Conservation (phyloP, 805 yeast genomes). For the Hanseniaspora occidentalis region DNA sequence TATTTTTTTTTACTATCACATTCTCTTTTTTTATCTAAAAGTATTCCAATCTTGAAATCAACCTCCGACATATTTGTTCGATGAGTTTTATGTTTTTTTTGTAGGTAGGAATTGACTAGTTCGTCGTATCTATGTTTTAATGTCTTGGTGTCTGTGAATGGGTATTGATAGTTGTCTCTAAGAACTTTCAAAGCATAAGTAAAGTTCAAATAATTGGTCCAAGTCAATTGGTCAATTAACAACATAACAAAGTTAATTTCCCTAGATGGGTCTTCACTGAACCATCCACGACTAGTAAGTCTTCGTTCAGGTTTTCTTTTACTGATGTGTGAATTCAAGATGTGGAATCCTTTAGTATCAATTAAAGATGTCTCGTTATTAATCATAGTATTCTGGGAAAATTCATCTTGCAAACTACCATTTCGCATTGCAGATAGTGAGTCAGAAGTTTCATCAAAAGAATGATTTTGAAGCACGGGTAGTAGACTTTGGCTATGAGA, state of each 20-base stretch:
- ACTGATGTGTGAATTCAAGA: not conserved
- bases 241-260: conserved; percentile 3
- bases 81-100: conserved; percentile 2
- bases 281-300: conserved; percentile 6
- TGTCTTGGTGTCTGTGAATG: conserved; percentile 5
- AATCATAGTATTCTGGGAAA: too few relatives aligned
- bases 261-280: conserved; percentile 2
- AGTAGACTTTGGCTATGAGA: too few relatives aligned
- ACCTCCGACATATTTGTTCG: not conserved
- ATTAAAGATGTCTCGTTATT: too few relatives aligned
- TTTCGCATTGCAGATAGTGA: too few relatives aligned
- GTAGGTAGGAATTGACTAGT: conserved; percentile 1
- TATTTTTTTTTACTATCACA: conserved; percentile 3
- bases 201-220: conserved; percentile 8
- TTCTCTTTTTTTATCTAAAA: conserved; percentile 4
- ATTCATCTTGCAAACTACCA: too few relatives aligned
- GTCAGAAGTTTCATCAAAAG: too few relatives aligned
- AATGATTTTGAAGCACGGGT: too few relatives aligned
- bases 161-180: conserved; percentile 5
- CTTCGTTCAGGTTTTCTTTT: conserved; percentile 3
- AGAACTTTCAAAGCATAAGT: conserved; percentile 7
- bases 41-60: conserved; percentile 1
- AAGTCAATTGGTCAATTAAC: conserved; percentile 7
- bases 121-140: conserved; percentile 4
- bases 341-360: too few relatives aligned